A percentile compares a stretch with the other conserved stretches of the same genome.
phyloP scores from a whole-genome alignment of 2,329 filamentous ascomycete species.

The Exophiala aquamarina region DNA sequence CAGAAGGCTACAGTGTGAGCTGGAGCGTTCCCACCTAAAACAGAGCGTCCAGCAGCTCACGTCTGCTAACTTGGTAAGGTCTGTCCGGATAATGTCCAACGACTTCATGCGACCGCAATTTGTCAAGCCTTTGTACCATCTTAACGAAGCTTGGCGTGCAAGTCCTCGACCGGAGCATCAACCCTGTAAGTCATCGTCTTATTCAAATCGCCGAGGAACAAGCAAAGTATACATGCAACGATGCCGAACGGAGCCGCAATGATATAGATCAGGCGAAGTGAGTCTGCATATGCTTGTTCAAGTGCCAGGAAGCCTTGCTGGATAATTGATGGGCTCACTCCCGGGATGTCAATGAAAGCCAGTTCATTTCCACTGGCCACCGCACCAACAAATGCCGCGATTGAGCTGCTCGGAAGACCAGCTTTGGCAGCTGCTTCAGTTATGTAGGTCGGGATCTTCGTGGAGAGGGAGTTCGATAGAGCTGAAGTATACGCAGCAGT shows the following conservation, averaged over 20 bases:
- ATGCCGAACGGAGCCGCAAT: conserved; percentile 15
- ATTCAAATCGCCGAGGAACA: conserved; percentile 13
- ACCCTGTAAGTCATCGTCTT: conserved; percentile 17
- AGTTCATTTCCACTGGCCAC: conserved; percentile 13
- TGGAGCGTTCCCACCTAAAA: no score
- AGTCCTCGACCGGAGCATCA: conserved; percentile 16
- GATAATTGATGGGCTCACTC: conserved; percentile 4
- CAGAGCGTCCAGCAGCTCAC: no score
- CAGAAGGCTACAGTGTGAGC: no score
- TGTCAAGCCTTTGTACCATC: no score
- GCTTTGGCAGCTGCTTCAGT: conserved; percentile 6
- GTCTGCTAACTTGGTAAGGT: no score
- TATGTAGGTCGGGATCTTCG: conserved; percentile 12
- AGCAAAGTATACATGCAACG: conserved; percentile 4
- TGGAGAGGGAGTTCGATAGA: conserved; percentile 2
- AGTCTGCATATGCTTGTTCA: conserved; percentile 17
- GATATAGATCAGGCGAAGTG: conserved; percentile 15
- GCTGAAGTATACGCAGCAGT: conserved; percentile 10
- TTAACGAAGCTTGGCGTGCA: conserved; percentile 9
- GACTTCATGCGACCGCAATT: no score
- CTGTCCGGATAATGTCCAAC: no score
- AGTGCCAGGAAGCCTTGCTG: neutral
- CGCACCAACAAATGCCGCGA: conserved; percentile 9
- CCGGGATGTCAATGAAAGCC: conserved; percentile 1
- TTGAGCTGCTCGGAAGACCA: conserved; percentile 10